phyloP scores from a whole-genome alignment of 108 stramenopile species.

The Asterionellopsis glacialis region DNA sequence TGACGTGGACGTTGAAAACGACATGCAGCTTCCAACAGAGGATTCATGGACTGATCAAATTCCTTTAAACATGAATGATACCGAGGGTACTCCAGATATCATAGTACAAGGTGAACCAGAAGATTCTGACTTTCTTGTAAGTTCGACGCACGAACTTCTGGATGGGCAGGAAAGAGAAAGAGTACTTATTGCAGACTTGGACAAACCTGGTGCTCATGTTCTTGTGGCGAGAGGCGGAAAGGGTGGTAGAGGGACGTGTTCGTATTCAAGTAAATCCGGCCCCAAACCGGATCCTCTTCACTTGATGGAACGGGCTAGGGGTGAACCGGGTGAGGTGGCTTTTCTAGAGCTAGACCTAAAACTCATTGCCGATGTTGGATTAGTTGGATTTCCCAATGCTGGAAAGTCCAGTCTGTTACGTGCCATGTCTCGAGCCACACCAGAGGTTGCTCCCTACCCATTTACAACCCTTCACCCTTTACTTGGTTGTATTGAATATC shows the following conservation, averaged over 20 bases:
- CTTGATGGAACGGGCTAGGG: constrained; percentile 34
- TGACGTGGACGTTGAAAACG: constrained; percentile 3
- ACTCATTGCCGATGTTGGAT: constrained; percentile 94
- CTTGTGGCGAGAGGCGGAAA: constrained; percentile 76
- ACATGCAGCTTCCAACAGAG: not conserved
- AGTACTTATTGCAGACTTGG: constrained; percentile 70
- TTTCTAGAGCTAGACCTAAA: constrained; percentile 91
- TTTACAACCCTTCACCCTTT: constrained; percentile 97
- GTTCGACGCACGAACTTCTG: not conserved
- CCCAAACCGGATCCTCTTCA: constrained; percentile 28
- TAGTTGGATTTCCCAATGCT: constrained; percentile 99
- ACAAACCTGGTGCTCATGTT: constrained; percentile 61
- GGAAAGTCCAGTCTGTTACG: constrained; percentile 91
- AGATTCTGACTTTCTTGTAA: not conserved
- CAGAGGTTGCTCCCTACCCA: constrained; percentile 94
- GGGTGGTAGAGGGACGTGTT: constrained; percentile 62
- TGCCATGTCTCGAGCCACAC: constrained; percentile 86
- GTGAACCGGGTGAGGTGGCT: constrained; percentile 39
- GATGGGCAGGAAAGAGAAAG: constrained; percentile 26
- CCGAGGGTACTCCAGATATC: not conserved
- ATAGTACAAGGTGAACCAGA: not conserved
- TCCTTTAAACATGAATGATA: not conserved
- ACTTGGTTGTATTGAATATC: constrained; percentile 84
- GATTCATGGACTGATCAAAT: not conserved
- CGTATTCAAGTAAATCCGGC: constrained; percentile 47